Percentiles rank a stretch among this genome's conserved stretches.
Conservation (phyloP, 208 protist genomes). For the Acanthamoeba healyi region DNA sequence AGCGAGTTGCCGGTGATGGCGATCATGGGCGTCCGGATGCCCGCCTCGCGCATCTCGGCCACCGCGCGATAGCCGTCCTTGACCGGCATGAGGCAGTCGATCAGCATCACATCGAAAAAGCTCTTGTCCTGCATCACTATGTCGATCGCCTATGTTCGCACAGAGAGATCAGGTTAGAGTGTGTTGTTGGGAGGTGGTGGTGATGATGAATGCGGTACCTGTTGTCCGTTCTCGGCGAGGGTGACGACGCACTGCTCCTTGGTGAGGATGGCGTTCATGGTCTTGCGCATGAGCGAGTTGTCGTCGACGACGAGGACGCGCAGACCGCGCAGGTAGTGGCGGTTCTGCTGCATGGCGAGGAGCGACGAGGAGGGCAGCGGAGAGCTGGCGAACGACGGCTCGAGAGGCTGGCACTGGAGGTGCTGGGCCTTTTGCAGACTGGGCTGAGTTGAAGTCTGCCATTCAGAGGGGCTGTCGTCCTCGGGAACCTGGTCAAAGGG, state of each 20-base stretch:
- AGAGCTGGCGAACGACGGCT: background rate
- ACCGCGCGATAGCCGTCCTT: conserved; percentile 33
- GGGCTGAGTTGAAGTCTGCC: background rate
- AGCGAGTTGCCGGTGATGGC: conserved; percentile 61
- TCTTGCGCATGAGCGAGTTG: conserved; percentile 48
- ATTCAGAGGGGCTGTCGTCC: background rate
- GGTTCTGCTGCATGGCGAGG: background rate
- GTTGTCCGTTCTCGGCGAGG: conserved; percentile 22
- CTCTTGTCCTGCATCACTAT: background rate
- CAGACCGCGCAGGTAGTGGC: background rate
- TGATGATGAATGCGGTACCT: background rate
- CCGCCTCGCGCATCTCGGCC: conserved; percentile 30
- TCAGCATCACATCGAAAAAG: conserved; percentile 33
- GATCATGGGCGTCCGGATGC: conserved; percentile 26
- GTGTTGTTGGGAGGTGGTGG: background rate
- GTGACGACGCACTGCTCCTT: conserved; percentile 21
- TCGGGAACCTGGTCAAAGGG: background rate
- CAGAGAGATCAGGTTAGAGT: too few relatives aligned
- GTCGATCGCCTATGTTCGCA: background rate
- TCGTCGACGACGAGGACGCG: conserved; percentile 27
- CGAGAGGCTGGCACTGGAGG: background rate
- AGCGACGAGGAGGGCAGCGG: background rate
- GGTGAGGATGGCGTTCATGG: conserved; percentile 10
- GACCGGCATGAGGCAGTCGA: conserved; percentile 47
- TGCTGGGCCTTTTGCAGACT: background rate